A percentile compares a stretch with the other conserved stretches of the same genome.
phyloP scores from a whole-genome alignment of 1,139 yeast genomes.

The Groenewaldozyma auringiensis region DNA sequence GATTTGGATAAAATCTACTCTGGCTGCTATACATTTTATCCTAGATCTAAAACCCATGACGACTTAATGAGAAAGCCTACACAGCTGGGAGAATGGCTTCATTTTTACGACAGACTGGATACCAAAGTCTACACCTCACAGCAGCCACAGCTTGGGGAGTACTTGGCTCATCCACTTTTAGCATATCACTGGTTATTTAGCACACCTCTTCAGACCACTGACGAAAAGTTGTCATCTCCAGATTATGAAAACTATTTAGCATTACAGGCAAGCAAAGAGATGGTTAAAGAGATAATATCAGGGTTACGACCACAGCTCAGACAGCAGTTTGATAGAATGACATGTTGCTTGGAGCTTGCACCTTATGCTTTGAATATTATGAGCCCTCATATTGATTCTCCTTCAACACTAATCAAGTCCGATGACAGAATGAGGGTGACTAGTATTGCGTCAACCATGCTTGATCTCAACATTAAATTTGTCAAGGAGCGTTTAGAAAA shows the following conservation, averaged over 20 bases:
- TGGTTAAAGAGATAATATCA: slow-evolving; percentile 21
- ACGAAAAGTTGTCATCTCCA: slow-evolving; percentile 28
- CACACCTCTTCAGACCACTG: slow-evolving; percentile 43
- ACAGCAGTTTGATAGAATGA: slow-evolving; percentile 19
- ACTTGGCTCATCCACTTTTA: slow-evolving; percentile 51
- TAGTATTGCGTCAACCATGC: slow-evolving; percentile 24
- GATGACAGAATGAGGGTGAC: slow-evolving; percentile 20
- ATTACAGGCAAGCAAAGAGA: slow-evolving; percentile 17
- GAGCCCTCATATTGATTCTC: slow-evolving; percentile 23
- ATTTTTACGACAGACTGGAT: slow-evolving; percentile 51
- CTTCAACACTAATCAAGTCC: slow-evolving; percentile 14
- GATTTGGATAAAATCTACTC: slow-evolving; percentile 53
- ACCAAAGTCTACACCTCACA: slow-evolving; percentile 37
- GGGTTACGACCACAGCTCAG: slow-evolving; percentile 15
- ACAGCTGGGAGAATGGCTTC: slow-evolving; percentile 68
- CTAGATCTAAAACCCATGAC: slow-evolving; percentile 52
- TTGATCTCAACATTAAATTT: slow-evolving; percentile 22
- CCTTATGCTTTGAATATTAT: slow-evolving; percentile 27
- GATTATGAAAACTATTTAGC: slow-evolving; percentile 37
- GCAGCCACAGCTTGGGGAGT: slow-evolving; percentile 46
- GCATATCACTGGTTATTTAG: slow-evolving; percentile 62
- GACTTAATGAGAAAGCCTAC: slow-evolving; percentile 58
- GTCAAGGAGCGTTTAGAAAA: slow-evolving; percentile 25
- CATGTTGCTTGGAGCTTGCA: slow-evolving; percentile 24
- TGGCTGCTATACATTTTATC: slow-evolving; percentile 68